These are phyloP conservation scores for Phyllosticta paracitricarpa DNA, from an alignment of 2,329 filamentous ascomycete genomes.

Conservation along the genomic window DNA sequence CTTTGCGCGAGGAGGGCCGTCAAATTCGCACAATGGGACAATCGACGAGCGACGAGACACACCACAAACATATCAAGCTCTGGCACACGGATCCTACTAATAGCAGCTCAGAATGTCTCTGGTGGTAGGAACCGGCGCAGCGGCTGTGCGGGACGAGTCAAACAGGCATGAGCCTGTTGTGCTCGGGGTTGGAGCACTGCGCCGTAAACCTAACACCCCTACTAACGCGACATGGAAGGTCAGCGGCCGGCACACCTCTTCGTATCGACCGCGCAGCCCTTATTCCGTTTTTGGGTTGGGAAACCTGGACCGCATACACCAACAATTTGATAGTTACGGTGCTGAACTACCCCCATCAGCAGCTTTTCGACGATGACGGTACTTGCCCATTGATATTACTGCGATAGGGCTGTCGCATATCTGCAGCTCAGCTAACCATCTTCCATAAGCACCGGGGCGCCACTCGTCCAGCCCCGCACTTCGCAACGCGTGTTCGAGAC, in stretches of 20 bases:
- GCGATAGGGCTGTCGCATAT: not conserved
- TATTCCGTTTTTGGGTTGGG: not conserved
- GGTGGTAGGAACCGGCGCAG: not conserved
- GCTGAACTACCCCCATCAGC: not conserved
- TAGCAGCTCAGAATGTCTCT: not conserved
- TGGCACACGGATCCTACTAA: not conserved
- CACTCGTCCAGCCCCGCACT: not conserved
- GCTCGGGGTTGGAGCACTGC: not conserved
- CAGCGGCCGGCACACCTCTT: not conserved
- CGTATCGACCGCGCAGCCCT: not conserved
- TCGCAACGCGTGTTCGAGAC: not conserved
- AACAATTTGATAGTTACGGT: not conserved
- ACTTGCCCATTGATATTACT: not conserved
- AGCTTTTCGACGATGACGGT: not conserved
- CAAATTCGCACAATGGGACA: not conserved
- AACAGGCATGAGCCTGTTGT: not conserved
- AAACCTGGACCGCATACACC: not conserved
- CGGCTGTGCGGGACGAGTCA: not conserved
- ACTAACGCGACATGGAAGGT: not conserved
- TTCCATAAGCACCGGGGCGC: not conserved
- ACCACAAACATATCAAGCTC: too few species aligned
- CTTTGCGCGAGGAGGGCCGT: not conserved
- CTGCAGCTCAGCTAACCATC: not conserved
- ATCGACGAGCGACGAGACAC: not conserved
- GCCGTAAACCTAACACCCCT: not conserved